Evolutionary conservation across 1,284 basidiomycete species (phyloP).

Genomic region (Leccinum pachyderme): DNA sequence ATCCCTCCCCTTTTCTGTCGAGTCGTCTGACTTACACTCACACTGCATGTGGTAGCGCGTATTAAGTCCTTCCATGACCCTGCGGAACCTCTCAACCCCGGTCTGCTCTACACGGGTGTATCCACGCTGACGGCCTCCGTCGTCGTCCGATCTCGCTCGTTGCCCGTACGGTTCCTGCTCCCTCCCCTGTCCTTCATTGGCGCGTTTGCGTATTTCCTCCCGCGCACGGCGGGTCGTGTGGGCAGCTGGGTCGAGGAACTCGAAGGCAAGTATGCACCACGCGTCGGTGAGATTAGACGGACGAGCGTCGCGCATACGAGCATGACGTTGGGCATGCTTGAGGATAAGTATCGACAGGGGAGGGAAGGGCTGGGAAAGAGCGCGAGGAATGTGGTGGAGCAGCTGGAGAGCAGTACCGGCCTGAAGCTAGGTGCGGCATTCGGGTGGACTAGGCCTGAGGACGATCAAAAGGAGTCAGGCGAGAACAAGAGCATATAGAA

Average conservation of each 20-base stretch:
- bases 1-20: too few relatives aligned
- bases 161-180: constrained; percentile 65
- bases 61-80: constrained; percentile 79
- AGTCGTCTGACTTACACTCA: background rate
- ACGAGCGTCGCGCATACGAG: constrained; percentile 60
- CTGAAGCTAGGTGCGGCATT: constrained; percentile 67
- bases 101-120: constrained; percentile 83
- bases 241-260: constrained; percentile 63
- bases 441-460: constrained; percentile 33
- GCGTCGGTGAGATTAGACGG: constrained; percentile 66
- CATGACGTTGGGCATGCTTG: constrained; percentile 55
- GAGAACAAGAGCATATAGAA: constrained; percentile 18
- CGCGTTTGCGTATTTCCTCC: constrained; percentile 77
- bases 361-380: constrained; percentile 45
- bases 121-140: constrained; percentile 86
- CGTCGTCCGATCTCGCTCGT: constrained; percentile 71
- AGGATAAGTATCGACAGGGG: constrained; percentile 42
- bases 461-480: constrained; percentile 16
- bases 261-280: constrained; percentile 70
- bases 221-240: constrained; percentile 72
- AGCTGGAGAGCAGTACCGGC: constrained; percentile 69
- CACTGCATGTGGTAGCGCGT: constrained; percentile 48
- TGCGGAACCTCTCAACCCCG: constrained; percentile 82
- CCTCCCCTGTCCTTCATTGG: constrained; percentile 68
- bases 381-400: constrained; percentile 50